Evolutionary conservation across 257 asterid genomes (phyloP), one percentile per base, ranked within the genome.

Genomic region (Striga asiatica): DNA sequence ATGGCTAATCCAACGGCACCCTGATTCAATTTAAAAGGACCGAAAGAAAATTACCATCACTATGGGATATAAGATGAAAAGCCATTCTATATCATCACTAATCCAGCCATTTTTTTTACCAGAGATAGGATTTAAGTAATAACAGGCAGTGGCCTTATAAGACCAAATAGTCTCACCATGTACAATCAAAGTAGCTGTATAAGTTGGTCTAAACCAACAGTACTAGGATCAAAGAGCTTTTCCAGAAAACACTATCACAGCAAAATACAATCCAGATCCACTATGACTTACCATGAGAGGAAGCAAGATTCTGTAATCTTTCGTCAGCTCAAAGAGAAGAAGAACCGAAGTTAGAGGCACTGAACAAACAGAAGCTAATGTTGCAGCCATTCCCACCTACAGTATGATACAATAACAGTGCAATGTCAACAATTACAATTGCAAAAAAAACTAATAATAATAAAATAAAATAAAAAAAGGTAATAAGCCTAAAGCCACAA

Each of bases 351-450:
- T 88, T 66, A 92, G 76, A 63, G 99, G 99, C 10, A 92, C 97
- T 38, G 97, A 92, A 74, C 95, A 88, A 51, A 81, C 93, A 24
- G 97, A 88, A 56, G 97, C 99, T 66, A 92, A 66, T 35, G 99
- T 92, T 68, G 97, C 99, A 67, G 99, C 99, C 99, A 92, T 92
- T 42, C 99, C 99, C 66, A 92, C 97, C 98, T 92, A 79, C 78
- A 73, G 28, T 45, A 69, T 41, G 50, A 54, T 62, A 37, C 64
- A 46, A 16, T n/a, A n/a, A n/a, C n/a, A 50, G 29, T 42, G 48
- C 42, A 54, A 17, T 56, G 48, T 35, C 61, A 54, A 59, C 43
- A 54, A 41, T 46, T 56, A 42, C 16, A 60, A 53, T 19, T 27
- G 41, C 0, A 16, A 8, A 41, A 17, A 12, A n/a, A 12, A 53